Conservation (phyloP, 1,284 basidiomycete species). For the Ustilago lituana region DNA sequence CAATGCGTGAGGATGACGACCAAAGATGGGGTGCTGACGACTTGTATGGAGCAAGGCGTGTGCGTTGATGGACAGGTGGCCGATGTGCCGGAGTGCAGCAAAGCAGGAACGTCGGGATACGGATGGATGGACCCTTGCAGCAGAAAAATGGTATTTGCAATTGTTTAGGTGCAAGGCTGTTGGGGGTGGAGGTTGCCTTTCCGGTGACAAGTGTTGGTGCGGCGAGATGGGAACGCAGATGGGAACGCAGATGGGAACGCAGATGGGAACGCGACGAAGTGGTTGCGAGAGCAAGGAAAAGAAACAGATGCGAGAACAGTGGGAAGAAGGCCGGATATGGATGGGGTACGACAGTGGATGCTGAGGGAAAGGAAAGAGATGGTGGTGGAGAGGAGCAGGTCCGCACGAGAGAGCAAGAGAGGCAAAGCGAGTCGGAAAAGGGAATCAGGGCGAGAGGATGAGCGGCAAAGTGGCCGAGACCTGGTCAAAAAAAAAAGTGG, state of each 20-base stretch:
- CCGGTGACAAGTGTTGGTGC: constrained; percentile 36
- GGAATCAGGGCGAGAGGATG: constrained; percentile 9
- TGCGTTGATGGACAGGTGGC: too few species aligned
- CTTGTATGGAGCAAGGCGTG: background rate
- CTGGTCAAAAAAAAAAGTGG: constrained; percentile 4
- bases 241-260: too few species aligned
- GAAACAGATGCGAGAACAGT: constrained; percentile 9
- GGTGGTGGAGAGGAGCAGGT: constrained; percentile 28
- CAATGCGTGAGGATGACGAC: too few species aligned
- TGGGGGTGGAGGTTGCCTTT: constrained; percentile 40
- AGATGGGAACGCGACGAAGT: constrained; percentile 7
- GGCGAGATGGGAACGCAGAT: constrained; percentile 21
- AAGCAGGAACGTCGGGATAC: constrained; percentile 10
- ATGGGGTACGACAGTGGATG: background rate
- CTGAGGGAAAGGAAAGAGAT: background rate
- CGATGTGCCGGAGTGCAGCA: too few species aligned
- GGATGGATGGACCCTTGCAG: constrained; percentile 11
- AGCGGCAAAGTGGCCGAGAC: constrained; percentile 17
- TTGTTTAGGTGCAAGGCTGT: constrained; percentile 13
- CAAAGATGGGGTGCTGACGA: background rate
- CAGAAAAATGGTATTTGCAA: constrained; percentile 9
- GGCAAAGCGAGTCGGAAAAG: constrained; percentile 18
- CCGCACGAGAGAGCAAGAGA: constrained; percentile 30
- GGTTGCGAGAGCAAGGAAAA: too few species aligned
- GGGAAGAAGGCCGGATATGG: background rate